A percentile compares a stretch with the other conserved stretches of the same genome.
Conservation (phyloP, 2,329 filamentous ascomycete genomes). For the Trichoderma afroharzianum region DNA sequence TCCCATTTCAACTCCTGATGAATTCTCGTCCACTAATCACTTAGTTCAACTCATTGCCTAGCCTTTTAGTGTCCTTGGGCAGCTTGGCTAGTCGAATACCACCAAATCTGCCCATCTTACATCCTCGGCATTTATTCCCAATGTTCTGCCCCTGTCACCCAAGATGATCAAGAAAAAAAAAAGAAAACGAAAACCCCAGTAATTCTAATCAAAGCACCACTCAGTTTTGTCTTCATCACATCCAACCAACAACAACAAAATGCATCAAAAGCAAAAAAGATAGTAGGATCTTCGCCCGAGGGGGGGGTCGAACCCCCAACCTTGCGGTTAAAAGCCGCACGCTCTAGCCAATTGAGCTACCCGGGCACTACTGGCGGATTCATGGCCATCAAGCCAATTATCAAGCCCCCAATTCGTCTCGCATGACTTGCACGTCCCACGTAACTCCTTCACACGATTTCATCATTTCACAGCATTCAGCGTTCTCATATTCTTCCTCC, state of each 20-base stretch:
- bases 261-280: not conserved
- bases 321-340: slow-evolving; percentile 34
- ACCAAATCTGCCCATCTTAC: not conserved
- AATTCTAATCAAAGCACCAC: too few species aligned
- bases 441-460: not conserved
- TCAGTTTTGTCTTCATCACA: not conserved
- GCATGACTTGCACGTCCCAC: not conserved
- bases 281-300: slow-evolving; percentile 24
- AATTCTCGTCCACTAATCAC: not conserved
- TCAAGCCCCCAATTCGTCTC: not conserved
- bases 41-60: not conserved
- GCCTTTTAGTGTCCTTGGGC: not conserved
- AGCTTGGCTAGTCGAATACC: not conserved
- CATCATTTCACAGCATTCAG: not conserved
- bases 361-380: slow-evolving; percentile 15
- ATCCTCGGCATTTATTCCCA: not conserved
- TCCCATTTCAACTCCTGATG: not conserved
- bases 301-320: slow-evolving; percentile 33
- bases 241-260: not conserved
- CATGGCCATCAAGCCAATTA: not conserved
- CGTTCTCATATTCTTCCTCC: not conserved
- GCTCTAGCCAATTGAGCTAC: slow-evolving; percentile 35
- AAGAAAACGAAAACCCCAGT: not conserved
- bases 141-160: not conserved
- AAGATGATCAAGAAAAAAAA: not conserved